Percentiles rank a stretch among this genome's conserved stretches.
phyloP scores from a whole-genome alignment of 1,284 basidiomycete genomes.

The Ustilago cynodontis region DNA sequence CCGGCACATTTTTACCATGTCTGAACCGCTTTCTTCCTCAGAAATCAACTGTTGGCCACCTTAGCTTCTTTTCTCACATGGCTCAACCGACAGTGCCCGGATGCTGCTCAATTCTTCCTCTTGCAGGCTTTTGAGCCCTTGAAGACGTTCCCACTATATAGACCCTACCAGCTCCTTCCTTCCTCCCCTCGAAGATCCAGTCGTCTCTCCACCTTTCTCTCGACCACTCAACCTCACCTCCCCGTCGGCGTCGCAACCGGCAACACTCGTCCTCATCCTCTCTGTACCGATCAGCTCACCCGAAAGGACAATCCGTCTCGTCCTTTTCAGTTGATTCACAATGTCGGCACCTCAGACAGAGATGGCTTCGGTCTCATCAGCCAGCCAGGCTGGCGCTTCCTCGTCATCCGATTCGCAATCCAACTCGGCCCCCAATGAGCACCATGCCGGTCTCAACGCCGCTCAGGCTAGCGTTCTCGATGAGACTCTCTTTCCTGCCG shows the following conservation, averaged over 20 bases:
- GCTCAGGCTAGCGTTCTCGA: slow-evolving; percentile 51
- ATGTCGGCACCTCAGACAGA: slow-evolving; percentile 28
- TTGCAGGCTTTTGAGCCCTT: not conserved
- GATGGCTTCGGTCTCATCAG: slow-evolving; percentile 21
- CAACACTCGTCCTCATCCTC: not conserved
- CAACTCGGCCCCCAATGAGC: slow-evolving; percentile 12
- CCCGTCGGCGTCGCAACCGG: not conserved
- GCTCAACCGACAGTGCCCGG: not conserved
- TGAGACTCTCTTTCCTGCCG: slow-evolving; percentile 62
- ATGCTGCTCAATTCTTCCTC: not conserved
- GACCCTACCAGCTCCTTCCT: not conserved
- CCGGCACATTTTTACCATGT: slow-evolving; percentile 11
- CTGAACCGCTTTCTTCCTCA: not conserved
- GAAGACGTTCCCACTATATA: slow-evolving; percentile 3
- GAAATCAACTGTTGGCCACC: not conserved
- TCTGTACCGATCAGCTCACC: slow-evolving; percentile 2
- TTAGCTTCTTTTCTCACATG: not conserved
- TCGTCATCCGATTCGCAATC: slow-evolving; percentile 12
- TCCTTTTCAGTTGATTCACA: not conserved
- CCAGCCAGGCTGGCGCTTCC: slow-evolving; percentile 13
- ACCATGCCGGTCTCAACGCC: slow-evolving; percentile 6
- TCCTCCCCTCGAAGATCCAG: not conserved
- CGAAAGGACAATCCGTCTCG: not conserved
- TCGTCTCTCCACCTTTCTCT: not conserved
- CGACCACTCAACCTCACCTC: not conserved